A percentile compares a stretch with the other conserved stretches of the same genome.
These are phyloP conservation scores for Globisporangium nodosum DNA, from an alignment of 352 stramenopile genomes.

Conservation along the genomic window DNA sequence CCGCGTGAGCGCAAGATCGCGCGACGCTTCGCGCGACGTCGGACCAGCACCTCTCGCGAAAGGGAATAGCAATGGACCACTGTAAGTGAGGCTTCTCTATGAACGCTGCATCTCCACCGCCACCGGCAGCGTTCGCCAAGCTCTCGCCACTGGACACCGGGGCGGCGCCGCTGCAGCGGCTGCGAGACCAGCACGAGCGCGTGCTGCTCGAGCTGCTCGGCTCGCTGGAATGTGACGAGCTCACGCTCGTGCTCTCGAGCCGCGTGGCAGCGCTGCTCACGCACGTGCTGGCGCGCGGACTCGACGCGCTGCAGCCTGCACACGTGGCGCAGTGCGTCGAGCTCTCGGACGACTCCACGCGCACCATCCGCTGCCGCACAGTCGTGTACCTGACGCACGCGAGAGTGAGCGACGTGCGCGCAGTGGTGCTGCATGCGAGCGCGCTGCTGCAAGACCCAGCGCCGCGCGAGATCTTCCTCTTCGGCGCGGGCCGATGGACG, in stretches of 20 bases:
- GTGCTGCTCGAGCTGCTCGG: conserved; percentile 33
- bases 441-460: conserved; percentile 21
- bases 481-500: conserved; percentile 46
- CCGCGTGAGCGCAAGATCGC: neutral
- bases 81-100: too few relatives aligned
- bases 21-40: neutral
- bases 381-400: conserved; percentile 49
- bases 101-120: neutral
- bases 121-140: conserved; percentile 2
- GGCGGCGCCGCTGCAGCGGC: conserved; percentile 8
- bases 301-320: conserved; percentile 26
- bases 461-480: conserved; percentile 23
- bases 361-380: conserved; percentile 14
- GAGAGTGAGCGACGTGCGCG: conserved; percentile 35
- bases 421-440: conserved; percentile 35
- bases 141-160: conserved; percentile 9
- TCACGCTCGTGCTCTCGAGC: conserved; percentile 52
- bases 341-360: conserved; percentile 39
- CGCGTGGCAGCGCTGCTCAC: conserved; percentile 51
- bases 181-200: conserved; percentile 40
- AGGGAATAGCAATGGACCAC: too few relatives aligned
- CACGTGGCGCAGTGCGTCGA: conserved; percentile 50
- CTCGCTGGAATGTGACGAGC: conserved; percentile 21
- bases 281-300: conserved; percentile 44
- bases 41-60: neutral